Evolutionary conservation across 1,284 basidiomycete species (phyloP), one percentile per base, ranked within the genome.

Genomic region (Calocybe gambosa): DNA sequence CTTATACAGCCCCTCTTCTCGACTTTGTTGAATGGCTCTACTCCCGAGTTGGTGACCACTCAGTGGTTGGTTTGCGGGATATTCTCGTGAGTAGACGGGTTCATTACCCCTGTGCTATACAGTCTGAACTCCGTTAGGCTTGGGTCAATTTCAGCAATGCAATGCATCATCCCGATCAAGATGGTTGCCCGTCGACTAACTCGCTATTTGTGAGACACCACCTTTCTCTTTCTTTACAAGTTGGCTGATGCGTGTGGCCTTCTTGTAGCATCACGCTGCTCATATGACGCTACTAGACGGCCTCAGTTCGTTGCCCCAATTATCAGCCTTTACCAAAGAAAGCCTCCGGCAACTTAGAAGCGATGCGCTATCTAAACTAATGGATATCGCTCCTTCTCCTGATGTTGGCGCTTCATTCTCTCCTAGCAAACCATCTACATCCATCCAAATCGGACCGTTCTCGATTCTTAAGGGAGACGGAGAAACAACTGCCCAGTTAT

Each of bases 121-220:
- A 46, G 54, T 42, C 23, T 47, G 42, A 40, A 42, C 25, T 18
- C n/a, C 56, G 26, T 52, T 45, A 94, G 91, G 89, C 91, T 7
- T 99, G 96, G 96, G 84, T 94, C 6, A 68, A 74, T 15, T 99
- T 99, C 64, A 82, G 85, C 9, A 94, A 95, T 62, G 70, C 76
- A 8, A 71, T 80, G 35, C 73, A 76, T 45, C 57, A 60, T 31
- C 56, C 61, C n/a, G 58, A 58, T 23, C 54, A 51, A 20, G 58
- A 59, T 37, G 59, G 68, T 16, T 56, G 58, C 20, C 70, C 87
- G 49, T 56, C 70, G 8, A 50, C 63, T 0, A 59, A 73, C 43
- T 75, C 83, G 39, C 72, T 87, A 28, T 93, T 91, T 61, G 89
- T 94, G 55, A 75, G 90, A 73, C 5, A 40, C 34, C 34, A n/a